Evolutionary conservation across 768 basidiomycete genomes (phyloP), one percentile per base, ranked within the genome.

Genomic region (Amanita brunnescens): DNA sequence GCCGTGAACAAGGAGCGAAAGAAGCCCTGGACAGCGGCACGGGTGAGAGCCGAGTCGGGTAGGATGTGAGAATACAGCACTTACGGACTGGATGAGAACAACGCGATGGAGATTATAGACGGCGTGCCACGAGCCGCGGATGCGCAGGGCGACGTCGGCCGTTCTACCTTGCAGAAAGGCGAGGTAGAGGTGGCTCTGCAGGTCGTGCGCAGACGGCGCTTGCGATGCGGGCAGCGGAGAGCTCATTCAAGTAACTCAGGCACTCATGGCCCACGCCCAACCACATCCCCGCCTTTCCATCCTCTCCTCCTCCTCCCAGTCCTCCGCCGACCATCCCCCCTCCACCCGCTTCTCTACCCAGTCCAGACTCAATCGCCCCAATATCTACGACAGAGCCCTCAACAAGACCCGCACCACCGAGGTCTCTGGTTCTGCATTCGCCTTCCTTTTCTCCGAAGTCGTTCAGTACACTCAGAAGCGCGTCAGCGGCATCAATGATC

Each of bases 401-500:
- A 91, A 88, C 74, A 95, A 93, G 74, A 83, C 89, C 2, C 81
- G 89, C 38, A 76, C 80, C 10, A 69, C 83, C 21, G 95, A 98
- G 63, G 90, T 95, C 47, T 87, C 88, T 13, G 74, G 83, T 4
- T 77, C 85, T 2, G 87, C 92, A 0, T 93, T 91, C 63, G 77
- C 87, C 0, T 98, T 96, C 63, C 75, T 98, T 52, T 93, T 97
- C 67, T 87, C 88, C 3, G 94, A 98, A 69, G 74, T 93, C 10
- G 85, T 99, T 1, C 87, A 93, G 65, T 98, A 98, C 68, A 95
- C 91, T 1, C 96, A 98, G 70, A 93, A 91, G 61, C 81, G 92
- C 47, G 95, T 97, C 47, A 81, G 80, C 59, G 95, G 94, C 6
- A 93, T 99, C 56, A 87, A 90, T 64, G 96, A 98, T 67, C 76